These are phyloP conservation scores for Lagenidium giganteum DNA, from an alignment of 352 stramenopile species.

Conservation along the genomic window DNA sequence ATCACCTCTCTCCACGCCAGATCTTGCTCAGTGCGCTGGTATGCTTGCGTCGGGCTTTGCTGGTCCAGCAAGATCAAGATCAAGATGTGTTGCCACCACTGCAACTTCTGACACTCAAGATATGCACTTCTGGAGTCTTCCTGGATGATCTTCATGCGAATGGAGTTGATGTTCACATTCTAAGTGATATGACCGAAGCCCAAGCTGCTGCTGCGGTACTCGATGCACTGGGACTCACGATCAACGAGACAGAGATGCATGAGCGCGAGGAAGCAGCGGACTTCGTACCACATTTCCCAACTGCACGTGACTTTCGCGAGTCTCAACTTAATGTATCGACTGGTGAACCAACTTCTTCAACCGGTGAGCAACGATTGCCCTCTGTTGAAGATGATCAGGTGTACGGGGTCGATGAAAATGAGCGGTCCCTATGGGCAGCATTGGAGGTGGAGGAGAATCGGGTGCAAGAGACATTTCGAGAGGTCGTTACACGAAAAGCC, in stretches of 20 bases:
- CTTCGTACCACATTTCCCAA: conserved; percentile 62
- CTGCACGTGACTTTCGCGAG: conserved; percentile 34
- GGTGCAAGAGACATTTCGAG: conserved; percentile 54
- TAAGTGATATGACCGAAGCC: conserved; percentile 51
- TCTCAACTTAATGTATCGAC: background rate
- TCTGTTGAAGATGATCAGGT: conserved; percentile 1
- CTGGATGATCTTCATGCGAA: conserved; percentile 50
- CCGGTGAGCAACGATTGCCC: too few relatives aligned
- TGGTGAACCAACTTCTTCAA: background rate
- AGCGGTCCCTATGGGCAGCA: conserved; percentile 61
- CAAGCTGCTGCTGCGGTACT: conserved; percentile 50
- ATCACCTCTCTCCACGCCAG: conserved; percentile 57
- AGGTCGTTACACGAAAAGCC: conserved; percentile 25
- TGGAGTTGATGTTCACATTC: conserved; percentile 43
- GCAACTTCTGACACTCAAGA: conserved; percentile 51
- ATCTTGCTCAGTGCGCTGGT: conserved; percentile 76
- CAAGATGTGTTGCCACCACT: conserved; percentile 30
- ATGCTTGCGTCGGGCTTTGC: conserved; percentile 55
- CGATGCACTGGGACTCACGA: conserved; percentile 42
- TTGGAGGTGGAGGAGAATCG: conserved; percentile 81
- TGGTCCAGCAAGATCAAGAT: conserved; percentile 37
- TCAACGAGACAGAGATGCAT: conserved; percentile 74
- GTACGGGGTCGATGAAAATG: conserved; percentile 30
- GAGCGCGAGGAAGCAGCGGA: conserved; percentile 65
- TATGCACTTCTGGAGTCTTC: conserved; percentile 73